Conservation (phyloP, 805 yeast species). For the Ogataea ramenticola region DNA sequence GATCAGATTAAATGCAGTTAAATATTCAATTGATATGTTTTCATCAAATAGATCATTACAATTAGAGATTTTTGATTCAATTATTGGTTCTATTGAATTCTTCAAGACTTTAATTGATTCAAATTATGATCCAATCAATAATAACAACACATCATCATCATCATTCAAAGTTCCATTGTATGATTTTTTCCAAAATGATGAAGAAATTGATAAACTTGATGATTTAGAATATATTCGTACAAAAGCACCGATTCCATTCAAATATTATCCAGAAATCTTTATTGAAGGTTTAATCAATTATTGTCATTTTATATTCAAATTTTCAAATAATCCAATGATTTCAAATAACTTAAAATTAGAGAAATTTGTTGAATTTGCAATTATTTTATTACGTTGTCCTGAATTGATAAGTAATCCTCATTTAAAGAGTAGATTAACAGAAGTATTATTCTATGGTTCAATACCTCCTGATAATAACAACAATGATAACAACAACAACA, state of each 20-base stretch:
- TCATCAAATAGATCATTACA: slow-evolving; percentile 52
- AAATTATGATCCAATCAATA: slow-evolving; percentile 20
- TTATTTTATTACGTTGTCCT: slow-evolving; percentile 74
- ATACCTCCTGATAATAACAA: slow-evolving; percentile 42
- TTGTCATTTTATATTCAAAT: slow-evolving; percentile 53
- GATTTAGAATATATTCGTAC: slow-evolving; percentile 64
- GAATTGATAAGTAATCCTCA: slow-evolving; percentile 89
- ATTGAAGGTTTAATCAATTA: slow-evolving; percentile 77
- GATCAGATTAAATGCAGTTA: slow-evolving; percentile 32
- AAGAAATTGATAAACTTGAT: slow-evolving; percentile 59
- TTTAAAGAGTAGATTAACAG: slow-evolving; percentile 77
- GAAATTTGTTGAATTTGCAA: slow-evolving; percentile 61
- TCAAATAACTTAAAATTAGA: slow-evolving; percentile 43
- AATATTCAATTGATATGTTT: slow-evolving; percentile 56
- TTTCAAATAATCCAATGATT: slow-evolving; percentile 49
- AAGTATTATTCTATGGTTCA: slow-evolving; percentile 71
- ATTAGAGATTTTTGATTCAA: slow-evolving; percentile 64
- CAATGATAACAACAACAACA: no score
- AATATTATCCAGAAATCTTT: slow-evolving; percentile 76
- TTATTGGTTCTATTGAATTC: slow-evolving; percentile 69
- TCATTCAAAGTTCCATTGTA: slow-evolving; percentile 47
- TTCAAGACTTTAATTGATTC: slow-evolving; percentile 65
- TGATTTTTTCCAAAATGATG: slow-evolving; percentile 43
- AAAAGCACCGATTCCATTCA: slow-evolving; percentile 69
- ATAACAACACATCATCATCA: no score